Conservation (phyloP, 768 basidiomycete species). For the Russula griseocarnosa region DNA sequence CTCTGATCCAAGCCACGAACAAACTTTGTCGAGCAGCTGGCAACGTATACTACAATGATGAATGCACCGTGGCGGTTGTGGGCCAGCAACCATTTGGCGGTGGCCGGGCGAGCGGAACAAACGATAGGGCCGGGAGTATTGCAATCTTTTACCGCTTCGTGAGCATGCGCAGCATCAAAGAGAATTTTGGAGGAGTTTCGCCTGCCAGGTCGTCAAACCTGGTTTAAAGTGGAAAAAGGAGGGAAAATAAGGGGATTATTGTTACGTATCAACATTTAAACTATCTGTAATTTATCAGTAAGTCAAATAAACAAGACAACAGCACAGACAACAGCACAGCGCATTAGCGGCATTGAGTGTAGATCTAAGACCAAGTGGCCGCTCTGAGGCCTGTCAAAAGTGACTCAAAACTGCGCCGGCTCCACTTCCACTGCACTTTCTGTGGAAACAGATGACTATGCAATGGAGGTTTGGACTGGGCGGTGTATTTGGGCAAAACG, state of each 20-base stretch:
- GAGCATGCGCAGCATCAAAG: slow-evolving; percentile 91
- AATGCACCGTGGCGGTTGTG: slow-evolving; percentile 94
- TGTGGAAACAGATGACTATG: no score
- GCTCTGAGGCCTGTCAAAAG: no score
- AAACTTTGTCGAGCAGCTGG: slow-evolving; percentile 87
- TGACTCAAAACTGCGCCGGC: no score
- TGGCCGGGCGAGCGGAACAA: slow-evolving; percentile 87
- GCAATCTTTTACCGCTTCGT: slow-evolving; percentile 77
- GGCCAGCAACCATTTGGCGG: slow-evolving; percentile 99
- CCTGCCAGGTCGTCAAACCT: slow-evolving; percentile 90
- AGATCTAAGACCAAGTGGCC: no score
- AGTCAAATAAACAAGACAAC: no score
- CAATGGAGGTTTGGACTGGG: no score
- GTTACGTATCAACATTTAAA: background rate
- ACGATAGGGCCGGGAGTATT: slow-evolving; percentile 94
- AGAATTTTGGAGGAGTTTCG: slow-evolving; percentile 84
- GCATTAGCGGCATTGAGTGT: no score
- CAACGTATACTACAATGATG: slow-evolving; percentile 97
- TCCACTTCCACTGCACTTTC: no score
- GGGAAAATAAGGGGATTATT: background rate
- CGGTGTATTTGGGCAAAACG: no score
- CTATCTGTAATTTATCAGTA: background rate
- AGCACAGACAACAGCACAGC: no score
- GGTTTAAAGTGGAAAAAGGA: slow-evolving; percentile 38
- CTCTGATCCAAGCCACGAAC: slow-evolving; percentile 74